Base-by-base conservation (phyloP, 2,329 filamentous ascomycete genomes). In the Calonectria pauciramosa region DNA sequence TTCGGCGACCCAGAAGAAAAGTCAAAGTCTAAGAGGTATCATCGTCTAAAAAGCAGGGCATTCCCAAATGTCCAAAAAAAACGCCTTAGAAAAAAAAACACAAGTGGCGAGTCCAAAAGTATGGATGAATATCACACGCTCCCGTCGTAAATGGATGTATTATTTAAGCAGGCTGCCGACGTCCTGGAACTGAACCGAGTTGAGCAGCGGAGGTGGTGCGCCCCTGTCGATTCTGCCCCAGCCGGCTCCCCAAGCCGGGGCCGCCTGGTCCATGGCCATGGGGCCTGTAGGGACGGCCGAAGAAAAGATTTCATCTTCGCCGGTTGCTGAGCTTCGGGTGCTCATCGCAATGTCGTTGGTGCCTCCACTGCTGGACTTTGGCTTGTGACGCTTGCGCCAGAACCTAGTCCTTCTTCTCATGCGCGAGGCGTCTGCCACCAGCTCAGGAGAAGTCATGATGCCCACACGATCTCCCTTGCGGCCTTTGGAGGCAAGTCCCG, bases 391-490 rank as follows among this genome's bases (percentile, higher is more conserved):
- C 34, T 78, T 79, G 66, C 81, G 77, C 84, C 83, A 85, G 60
- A 84, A 80, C 2, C 79, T 81, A 4, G 76, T n/a, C n/a, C 56
- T 51, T 49, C 77, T 80, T 26, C 80, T 78, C 28, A 81, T 72
- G 6, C 79, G 74, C 2, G 74, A 68, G 20, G 76, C 78, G 38
- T 82, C 77, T n/a, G 78, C 76, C 77, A 83, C 56, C 76, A 86
- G 70, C 60, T 88, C 85, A 1, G 87, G 87, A 4, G 84, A 86
- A 1, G 85, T 85, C 86, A 87, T 88, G 76, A 87, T 88, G 14
- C 86, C 87, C 26, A 85, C 76, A 14, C 83, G 83, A 10, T 83
- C 81, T 8, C 80, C 78, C 38, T 84, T 83, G 10, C 82, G 81
- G 34, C 77, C 80, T 16, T 80, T 79, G 14, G 76, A 76, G 14